Conservation (phyloP, 441 rosid genomes). For the Bruguiera hainesii region DNA sequence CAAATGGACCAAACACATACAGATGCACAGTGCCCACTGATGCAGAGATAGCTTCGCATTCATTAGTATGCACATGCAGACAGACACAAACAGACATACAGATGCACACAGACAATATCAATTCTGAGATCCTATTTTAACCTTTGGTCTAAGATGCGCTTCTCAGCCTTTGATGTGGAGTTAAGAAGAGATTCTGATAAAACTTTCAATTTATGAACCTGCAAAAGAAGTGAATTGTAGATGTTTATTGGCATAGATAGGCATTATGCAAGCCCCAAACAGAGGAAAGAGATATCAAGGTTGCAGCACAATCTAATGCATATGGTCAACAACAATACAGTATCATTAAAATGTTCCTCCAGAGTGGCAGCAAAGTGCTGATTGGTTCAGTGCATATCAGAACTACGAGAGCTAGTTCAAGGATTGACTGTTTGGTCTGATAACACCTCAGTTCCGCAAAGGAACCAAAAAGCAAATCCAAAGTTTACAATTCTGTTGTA, state of each 20-base stretch:
- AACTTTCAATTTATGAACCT: constrained; percentile 86
- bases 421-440: no score
- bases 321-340: not conserved
- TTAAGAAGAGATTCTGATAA: constrained; percentile 78
- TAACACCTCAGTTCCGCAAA: no score
- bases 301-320: no score
- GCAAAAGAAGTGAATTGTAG: constrained; percentile 20
- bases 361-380: not conserved
- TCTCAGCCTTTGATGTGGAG: constrained; percentile 76
- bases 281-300: no score
- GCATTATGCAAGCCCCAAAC: no score
- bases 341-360: not conserved
- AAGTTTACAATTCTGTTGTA: no score
- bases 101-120: not conserved
- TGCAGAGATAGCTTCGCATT: not conserved
- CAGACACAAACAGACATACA: not conserved
- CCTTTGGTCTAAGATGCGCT: constrained; percentile 82
- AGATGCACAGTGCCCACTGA: not conserved
- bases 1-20: not conserved
- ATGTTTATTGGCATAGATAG: no score
- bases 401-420: not conserved
- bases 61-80: not conserved
- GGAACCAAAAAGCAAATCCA: no score
- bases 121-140: constrained; percentile 21
- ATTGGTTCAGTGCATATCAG: not conserved